Evolutionary conservation across 75 land plant genomes (phyloP).

Genomic region (Pseudotsuga menziesii): DNA sequence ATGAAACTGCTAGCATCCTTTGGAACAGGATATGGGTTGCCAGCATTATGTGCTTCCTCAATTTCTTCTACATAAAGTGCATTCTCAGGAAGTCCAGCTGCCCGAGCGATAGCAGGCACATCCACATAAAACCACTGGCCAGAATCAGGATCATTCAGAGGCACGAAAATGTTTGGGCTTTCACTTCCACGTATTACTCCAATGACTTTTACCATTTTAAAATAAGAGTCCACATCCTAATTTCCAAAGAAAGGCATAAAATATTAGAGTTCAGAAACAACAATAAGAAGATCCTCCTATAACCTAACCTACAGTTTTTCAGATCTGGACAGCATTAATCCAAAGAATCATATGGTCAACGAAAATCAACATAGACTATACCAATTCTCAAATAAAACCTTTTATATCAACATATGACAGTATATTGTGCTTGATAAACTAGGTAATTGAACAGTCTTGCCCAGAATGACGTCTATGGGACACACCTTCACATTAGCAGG

Average conservation of each 20-base stretch:
- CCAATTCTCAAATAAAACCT: not conserved
- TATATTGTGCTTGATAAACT: not conserved
- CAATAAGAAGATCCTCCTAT: conserved; percentile 3
- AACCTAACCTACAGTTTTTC: not conserved
- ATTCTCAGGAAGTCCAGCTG: conserved; percentile 66
- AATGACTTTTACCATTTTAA: conserved; percentile 39
- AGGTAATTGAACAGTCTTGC: not conserved
- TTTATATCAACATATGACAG: not conserved
- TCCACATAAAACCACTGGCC: conserved; percentile 96
- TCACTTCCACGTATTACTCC: conserved; percentile 91
- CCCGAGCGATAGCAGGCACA: conserved; percentile 70
- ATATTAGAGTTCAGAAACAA: not conserved
- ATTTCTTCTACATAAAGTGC: conserved; percentile 80
- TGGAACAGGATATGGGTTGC: conserved; percentile 77
- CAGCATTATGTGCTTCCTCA: conserved; percentile 39
- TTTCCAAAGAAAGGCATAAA: not conserved
- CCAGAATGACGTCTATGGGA: not conserved
- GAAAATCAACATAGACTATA: not conserved
- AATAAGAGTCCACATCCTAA: conserved; percentile 27
- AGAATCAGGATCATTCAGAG: conserved; percentile 70
- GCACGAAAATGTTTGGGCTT: conserved; percentile 88
- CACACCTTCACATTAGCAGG: conserved; percentile 19
- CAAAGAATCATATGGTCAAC: not conserved
- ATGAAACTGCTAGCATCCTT: conserved; percentile 72
- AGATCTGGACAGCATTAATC: not conserved